phyloP scores from a whole-genome alignment of 495 filamentous ascomycete species.

The Aspergillus nanangensis region DNA sequence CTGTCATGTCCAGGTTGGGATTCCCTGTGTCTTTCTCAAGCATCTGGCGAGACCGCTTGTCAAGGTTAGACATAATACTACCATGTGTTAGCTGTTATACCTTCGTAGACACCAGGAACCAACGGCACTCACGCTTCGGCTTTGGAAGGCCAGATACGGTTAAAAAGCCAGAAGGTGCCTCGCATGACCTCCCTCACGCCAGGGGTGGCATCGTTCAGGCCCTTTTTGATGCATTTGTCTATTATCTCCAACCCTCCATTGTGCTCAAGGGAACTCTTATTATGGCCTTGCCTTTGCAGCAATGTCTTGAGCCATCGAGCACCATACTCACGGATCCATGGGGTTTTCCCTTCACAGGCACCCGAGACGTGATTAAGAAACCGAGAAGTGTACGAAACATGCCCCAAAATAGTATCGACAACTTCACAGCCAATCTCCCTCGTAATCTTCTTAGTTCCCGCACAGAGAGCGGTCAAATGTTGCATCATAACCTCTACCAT shows the following conservation, averaged over 20 bases:
- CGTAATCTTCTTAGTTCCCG: conserved; percentile 83
- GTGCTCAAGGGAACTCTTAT: conserved; percentile 80
- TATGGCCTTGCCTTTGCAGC: conserved; percentile 68
- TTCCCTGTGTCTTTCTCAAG: conserved; percentile 78
- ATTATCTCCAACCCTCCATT: conserved; percentile 73
- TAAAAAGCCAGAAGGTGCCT: conserved; percentile 79
- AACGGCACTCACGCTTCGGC: conserved; percentile 60
- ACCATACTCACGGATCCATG: conserved; percentile 71
- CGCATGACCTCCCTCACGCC: conserved; percentile 81
- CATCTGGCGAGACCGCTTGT: conserved; percentile 65
- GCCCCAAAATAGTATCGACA: conserved; percentile 69
- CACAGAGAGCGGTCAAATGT: conserved; percentile 82
- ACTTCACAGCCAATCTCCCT: conserved; percentile 73
- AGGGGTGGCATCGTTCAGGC: conserved; percentile 81
- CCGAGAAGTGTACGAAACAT: conserved; percentile 71
- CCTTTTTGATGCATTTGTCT: conserved; percentile 83
- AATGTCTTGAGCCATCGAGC: conserved; percentile 81
- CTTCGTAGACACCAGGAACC: background rate
- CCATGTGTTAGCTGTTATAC: conserved; percentile 24
- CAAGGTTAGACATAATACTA: conserved; percentile 71
- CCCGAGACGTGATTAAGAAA: conserved; percentile 77
- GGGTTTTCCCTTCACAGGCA: conserved; percentile 88
- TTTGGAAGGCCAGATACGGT: conserved; percentile 66
- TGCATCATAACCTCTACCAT: conserved; percentile 91
- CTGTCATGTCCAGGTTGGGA: conserved; percentile 50